Evolutionary conservation across 164 flowering plant species (phyloP).

Genomic region (Cinnamomum micranthum): DNA sequence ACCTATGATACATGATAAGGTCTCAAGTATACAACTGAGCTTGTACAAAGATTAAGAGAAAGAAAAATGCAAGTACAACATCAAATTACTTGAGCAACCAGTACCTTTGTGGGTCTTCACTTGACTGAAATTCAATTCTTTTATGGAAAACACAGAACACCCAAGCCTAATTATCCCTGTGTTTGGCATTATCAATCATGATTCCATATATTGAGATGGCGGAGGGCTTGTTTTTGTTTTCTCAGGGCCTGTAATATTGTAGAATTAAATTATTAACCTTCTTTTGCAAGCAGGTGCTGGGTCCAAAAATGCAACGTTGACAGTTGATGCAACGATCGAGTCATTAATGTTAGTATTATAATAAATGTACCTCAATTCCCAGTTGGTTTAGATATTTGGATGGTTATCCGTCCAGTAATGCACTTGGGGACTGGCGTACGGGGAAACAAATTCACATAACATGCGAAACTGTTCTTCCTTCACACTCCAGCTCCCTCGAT

Average conservation of each 20-base stretch:
- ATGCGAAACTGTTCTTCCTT: too few species aligned
- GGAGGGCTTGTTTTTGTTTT: constrained; percentile 87
- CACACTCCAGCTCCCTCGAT: too few species aligned
- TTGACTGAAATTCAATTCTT: neutral
- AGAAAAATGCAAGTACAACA: constrained; percentile 5
- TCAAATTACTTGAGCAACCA: constrained; percentile 14
- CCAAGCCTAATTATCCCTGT: neutral
- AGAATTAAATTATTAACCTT: neutral
- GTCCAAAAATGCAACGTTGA: neutral
- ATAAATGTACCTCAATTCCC: too few species aligned
- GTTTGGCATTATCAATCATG: constrained; percentile 15
- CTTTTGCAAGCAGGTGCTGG: neutral
- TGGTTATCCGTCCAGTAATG: too few species aligned
- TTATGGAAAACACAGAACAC: neutral
- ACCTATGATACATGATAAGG: too few species aligned
- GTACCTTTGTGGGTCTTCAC: constrained; percentile 7
- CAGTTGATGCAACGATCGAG: too few species aligned
- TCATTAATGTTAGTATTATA: too few species aligned
- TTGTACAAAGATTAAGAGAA: neutral
- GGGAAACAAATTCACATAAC: too few species aligned
- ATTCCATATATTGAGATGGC: constrained; percentile 74
- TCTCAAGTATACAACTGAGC: neutral
- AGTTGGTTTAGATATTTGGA: too few species aligned
- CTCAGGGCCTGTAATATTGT: constrained; percentile 52
- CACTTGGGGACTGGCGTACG: too few species aligned